phyloP scores from a whole-genome alignment of 164 flowering plant species.

The Tetracentron sinense region DNA sequence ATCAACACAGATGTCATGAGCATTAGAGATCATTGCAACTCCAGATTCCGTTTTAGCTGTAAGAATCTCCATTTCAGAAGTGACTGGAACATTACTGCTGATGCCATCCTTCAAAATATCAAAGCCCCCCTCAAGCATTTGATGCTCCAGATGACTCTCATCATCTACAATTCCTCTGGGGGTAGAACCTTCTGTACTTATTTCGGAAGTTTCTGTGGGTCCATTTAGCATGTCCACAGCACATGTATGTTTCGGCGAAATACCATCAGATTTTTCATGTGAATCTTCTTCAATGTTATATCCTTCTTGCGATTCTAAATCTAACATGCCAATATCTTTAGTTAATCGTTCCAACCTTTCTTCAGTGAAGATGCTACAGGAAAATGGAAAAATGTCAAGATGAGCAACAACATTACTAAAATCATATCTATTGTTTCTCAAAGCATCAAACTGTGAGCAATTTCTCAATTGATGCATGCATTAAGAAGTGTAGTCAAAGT shows the following conservation, averaged over 20 bases:
- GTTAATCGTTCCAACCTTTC: conserved; percentile 86
- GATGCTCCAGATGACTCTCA: conserved; percentile 28
- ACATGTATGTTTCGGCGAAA: conserved; percentile 18
- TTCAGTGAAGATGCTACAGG: too few relatives aligned
- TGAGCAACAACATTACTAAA: conserved; percentile 2
- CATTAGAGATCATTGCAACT: conserved; percentile 21
- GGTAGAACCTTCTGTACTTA: conserved; percentile 29
- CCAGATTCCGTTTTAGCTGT: conserved; percentile 26
- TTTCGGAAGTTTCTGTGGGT: conserved; percentile 25
- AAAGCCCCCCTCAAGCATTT: conserved; percentile 27
- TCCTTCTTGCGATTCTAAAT: conserved; percentile 36
- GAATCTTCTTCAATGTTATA: conserved; percentile 23
- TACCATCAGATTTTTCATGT: conserved; percentile 26
- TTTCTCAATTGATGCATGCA: too few relatives aligned
- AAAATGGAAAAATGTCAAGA: conserved; percentile 8
- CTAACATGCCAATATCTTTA: conserved; percentile 48
- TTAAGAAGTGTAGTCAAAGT: too few relatives aligned
- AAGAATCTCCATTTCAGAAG: conserved; percentile 26
- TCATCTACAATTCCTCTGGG: conserved; percentile 26
- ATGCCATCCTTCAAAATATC: conserved; percentile 15
- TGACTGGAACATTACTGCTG: conserved; percentile 14
- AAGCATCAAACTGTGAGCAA: too few relatives aligned
- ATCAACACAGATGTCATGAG: conserved; percentile 29
- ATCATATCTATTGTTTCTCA: too few relatives aligned
- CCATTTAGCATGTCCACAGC: conserved; percentile 29